phyloP scores from a whole-genome alignment of 2,329 filamentous ascomycete genomes.

The Anisogramma anomala region DNA sequence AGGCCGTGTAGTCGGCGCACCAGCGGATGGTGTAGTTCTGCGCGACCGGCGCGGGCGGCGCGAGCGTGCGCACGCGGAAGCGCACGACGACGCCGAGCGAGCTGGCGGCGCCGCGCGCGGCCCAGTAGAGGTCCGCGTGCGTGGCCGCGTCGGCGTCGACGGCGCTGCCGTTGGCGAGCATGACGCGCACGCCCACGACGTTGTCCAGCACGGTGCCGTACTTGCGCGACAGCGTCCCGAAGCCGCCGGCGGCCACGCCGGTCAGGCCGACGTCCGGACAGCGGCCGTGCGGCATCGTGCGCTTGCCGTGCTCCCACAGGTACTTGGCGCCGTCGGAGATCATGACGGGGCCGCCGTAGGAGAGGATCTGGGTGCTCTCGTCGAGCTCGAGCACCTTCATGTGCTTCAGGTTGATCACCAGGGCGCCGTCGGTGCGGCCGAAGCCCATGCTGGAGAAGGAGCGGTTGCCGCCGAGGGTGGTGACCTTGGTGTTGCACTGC shows the following conservation, averaged over 20 bases:
- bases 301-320: slow-evolving; percentile 2
- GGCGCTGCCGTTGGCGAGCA: slow-evolving; percentile 4
- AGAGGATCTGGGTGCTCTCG: neutral
- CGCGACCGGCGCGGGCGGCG: neutral
- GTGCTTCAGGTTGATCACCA: slow-evolving; percentile 4
- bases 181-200: slow-evolving; percentile 1
- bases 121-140: slow-evolving; percentile 7
- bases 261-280: slow-evolving; percentile 6
- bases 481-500: slow-evolving; percentile 2
- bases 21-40: slow-evolving; percentile 6
- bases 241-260: slow-evolving; percentile 3
- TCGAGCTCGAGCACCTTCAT: slow-evolving; percentile 5
- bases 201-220: slow-evolving; percentile 6
- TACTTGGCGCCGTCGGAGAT: slow-evolving; percentile 2
- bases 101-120: slow-evolving; percentile 1
- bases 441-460: slow-evolving; percentile 10
- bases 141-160: slow-evolving; percentile 1
- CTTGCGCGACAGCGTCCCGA: slow-evolving; percentile 2
- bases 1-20: neutral
- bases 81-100: slow-evolving; percentile 4
- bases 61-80: slow-evolving; percentile 1
- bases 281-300: slow-evolving; percentile 4
- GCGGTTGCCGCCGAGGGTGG: slow-evolving; percentile 7
- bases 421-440: slow-evolving; percentile 5
- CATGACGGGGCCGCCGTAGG: slow-evolving; percentile 6